Evolutionary conservation across 2,329 filamentous ascomycete genomes (phyloP).

Genomic region (Colletotrichum limetticola): DNA sequence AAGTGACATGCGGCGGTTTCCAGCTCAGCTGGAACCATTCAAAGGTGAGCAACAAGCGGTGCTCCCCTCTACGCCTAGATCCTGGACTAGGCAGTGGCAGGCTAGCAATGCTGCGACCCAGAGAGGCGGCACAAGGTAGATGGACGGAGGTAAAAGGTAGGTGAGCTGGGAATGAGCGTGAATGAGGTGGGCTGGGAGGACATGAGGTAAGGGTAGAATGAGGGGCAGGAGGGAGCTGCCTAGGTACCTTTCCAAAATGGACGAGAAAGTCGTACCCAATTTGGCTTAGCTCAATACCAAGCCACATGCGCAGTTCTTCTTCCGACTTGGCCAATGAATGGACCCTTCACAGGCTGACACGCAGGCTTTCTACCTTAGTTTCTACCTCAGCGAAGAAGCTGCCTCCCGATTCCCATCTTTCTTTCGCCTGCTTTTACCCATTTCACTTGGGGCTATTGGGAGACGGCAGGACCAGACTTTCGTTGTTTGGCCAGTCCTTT

Average conservation of each 20-base stretch:
- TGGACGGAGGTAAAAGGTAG: background rate
- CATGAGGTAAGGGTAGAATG: background rate
- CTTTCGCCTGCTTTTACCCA: background rate
- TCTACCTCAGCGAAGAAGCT: background rate
- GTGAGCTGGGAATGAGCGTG: background rate
- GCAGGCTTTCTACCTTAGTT: background rate
- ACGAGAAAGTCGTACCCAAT: background rate
- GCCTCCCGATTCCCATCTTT: background rate
- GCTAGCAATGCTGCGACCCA: background rate
- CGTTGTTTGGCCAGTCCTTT: background rate
- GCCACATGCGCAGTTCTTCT: background rate
- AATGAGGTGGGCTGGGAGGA: background rate
- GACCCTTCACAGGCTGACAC: background rate
- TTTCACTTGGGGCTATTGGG: background rate
- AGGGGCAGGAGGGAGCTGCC: background rate
- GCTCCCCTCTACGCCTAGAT: background rate
- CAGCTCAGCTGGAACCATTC: background rate
- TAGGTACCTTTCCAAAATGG: background rate
- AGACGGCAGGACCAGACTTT: background rate
- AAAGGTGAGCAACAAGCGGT: background rate
- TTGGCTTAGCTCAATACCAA: background rate
- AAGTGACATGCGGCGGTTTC: background rate
- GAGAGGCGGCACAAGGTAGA: background rate
- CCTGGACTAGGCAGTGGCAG: background rate
- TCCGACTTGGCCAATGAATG: background rate